Conservation (phyloP, 129 eudicot species). For the Dittrichia graveolens region DNA sequence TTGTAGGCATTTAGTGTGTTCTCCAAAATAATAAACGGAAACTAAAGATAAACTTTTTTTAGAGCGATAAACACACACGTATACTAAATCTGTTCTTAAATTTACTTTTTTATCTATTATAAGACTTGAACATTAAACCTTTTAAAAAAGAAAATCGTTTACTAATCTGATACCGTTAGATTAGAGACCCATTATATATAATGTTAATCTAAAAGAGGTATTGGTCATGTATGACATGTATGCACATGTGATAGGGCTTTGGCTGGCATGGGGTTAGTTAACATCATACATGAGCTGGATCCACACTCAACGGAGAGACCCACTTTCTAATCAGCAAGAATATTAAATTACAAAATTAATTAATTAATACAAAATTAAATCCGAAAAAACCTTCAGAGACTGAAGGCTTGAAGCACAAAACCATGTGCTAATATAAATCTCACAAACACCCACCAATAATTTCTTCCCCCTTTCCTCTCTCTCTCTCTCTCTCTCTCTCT, state of each 20-base stretch:
- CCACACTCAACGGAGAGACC: constrained; percentile 83
- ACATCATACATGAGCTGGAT: constrained; percentile 85
- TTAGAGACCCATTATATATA: no score
- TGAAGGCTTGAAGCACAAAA: constrained; percentile 48
- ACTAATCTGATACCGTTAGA: no score
- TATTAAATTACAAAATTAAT: constrained; percentile 23
- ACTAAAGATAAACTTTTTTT: no score
- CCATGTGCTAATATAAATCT: constrained; percentile 50
- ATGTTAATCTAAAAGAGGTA: not conserved
- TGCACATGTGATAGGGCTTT: constrained; percentile 40
- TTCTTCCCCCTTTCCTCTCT: constrained; percentile 24
- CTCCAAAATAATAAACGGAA: no score
- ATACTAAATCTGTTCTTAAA: no score
- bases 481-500: no score
- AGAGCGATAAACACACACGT: no score
- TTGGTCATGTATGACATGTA: constrained; percentile 28
- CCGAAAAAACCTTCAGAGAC: constrained; percentile 27
- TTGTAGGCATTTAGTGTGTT: no score
- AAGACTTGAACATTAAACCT: no score
- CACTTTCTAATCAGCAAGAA: constrained; percentile 52
- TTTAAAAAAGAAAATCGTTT: no score
- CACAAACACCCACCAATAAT: constrained; percentile 32
- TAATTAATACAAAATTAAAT: not conserved
- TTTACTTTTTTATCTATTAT: no score
- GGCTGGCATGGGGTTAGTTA: constrained; percentile 70